phyloP scores from a whole-genome alignment of 331 rosid genomes.

The Quercus lobata region DNA sequence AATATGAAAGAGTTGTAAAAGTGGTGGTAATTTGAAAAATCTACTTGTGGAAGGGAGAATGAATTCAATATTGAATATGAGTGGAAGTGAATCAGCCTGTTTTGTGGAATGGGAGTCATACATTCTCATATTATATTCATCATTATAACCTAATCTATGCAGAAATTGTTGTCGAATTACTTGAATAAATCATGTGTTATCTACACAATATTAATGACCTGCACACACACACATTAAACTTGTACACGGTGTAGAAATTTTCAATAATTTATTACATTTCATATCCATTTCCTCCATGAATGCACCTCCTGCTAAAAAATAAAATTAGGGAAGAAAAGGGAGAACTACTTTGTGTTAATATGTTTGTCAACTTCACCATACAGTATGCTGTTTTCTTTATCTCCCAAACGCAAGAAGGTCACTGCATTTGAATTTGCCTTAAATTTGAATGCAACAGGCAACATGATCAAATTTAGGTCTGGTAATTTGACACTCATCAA shows the following conservation, averaged over 20 bases:
- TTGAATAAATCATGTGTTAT: background rate
- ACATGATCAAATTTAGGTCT: conserved; percentile 85
- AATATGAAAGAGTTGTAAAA: background rate
- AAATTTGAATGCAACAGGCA: conserved; percentile 57
- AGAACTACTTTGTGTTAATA: background rate
- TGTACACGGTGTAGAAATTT: background rate
- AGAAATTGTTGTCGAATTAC: background rate
- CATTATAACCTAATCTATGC: background rate
- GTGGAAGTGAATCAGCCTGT: background rate
- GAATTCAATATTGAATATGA: background rate
- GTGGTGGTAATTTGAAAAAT: background rate
- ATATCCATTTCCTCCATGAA: background rate
- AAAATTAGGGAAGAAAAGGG: background rate
- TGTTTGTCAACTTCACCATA: background rate
- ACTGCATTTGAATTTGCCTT: conserved; percentile 13
- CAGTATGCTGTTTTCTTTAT: background rate
- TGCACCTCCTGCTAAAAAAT: background rate
- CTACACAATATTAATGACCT: conserved; percentile 3
- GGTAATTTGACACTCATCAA: conserved; percentile 60
- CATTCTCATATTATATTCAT: background rate
- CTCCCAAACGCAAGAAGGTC: background rate
- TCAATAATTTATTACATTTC: background rate
- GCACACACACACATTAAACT: background rate
- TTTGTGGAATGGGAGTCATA: background rate
- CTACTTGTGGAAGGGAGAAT: background rate